Base-by-base conservation (phyloP, 1,139 yeast species). In the Candida albicans region DNA sequence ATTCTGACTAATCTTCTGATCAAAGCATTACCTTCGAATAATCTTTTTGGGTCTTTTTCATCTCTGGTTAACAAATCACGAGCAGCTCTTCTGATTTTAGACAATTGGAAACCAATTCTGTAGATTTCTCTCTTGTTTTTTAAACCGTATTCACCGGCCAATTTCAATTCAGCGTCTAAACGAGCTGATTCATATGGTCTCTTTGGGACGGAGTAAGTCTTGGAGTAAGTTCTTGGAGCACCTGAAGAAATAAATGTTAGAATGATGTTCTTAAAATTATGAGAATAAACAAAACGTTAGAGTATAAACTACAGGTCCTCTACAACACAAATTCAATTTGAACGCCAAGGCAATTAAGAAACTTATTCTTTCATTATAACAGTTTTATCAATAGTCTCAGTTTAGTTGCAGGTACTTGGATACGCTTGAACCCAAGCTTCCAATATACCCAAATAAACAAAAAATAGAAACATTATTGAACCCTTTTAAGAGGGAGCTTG, bases 1-100 rank as follows among this genome's bases (percentile, higher is more conserved):
- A 90, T 83, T 82, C 97, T 90, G 53, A 90, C 97, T 70, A 90
- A 85, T 82, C 96, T 89, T 84, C 95, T 84, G 76, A 90, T 93
- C 75, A 93, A 89, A 70, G 99, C 99, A 73, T 93, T 93, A 87
- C 99, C 99, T 81, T 93, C 99, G 83, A 93, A 93, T 70, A 93
- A 87, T 84, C 99, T 91, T 88, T 90, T 93, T 83, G 96, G 97
- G 79, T 93, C 99, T 85, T 93, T 93, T 83, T 93, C 99, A 68
- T 93, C 99, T 83, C 97, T 90, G 81, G 99, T 93, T 79, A 93
- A 87, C 70, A 93, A 84, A 73, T 95, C 98, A 87, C 99, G 96
- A 72, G 99, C 99, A 75, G 99, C 99, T 84, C 99, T 90, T 84
- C 99, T 93, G 75, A 93, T 93, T 87, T 93, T 93, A 60, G 99